A percentile compares a stretch with the other conserved stretches of the same genome.
Conservation (phyloP, 306 rosid species). For the Hippophae rhamnoides region DNA sequence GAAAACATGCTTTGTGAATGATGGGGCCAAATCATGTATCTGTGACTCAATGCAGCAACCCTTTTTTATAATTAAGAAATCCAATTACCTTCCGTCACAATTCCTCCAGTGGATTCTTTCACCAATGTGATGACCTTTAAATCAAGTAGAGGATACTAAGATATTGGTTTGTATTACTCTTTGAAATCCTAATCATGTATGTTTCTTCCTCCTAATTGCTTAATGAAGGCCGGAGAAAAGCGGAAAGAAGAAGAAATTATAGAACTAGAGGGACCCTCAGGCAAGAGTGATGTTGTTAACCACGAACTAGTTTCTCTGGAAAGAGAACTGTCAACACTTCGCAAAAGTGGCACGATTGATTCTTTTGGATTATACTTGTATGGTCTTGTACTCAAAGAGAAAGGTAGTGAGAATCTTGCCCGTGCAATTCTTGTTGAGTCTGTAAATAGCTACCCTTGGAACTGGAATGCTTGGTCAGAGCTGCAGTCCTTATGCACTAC, state of each 20-base stretch:
- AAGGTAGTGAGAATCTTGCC: conserved; percentile 70
- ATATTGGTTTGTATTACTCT: background rate
- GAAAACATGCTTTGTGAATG: background rate
- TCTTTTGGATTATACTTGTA: conserved; percentile 81
- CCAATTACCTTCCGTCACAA: no score
- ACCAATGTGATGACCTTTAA: no score
- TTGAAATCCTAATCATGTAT: background rate
- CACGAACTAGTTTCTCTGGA: conserved; percentile 72
- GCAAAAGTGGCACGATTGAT: conserved; percentile 66
- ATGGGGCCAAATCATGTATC: no score
- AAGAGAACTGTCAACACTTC: conserved; percentile 70
- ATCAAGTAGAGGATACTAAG: no score
- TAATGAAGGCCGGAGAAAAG: conserved; percentile 86
- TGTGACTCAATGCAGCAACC: no score
- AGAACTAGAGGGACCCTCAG: conserved; percentile 94
- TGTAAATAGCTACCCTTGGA: conserved; percentile 95
- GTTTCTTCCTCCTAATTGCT: conserved; percentile 1
- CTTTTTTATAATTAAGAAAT: no score
- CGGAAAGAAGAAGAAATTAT: conserved; percentile 92
- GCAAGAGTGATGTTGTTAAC: conserved; percentile 69
- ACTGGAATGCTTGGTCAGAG: conserved; percentile 98
- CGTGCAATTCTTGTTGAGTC: conserved; percentile 83
- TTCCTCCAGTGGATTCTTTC: no score
- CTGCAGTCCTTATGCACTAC: conserved; percentile 72
- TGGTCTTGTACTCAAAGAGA: conserved; percentile 86